Conservation (phyloP, 306 rosid species). For the Trichosanthes cucumerina region DNA sequence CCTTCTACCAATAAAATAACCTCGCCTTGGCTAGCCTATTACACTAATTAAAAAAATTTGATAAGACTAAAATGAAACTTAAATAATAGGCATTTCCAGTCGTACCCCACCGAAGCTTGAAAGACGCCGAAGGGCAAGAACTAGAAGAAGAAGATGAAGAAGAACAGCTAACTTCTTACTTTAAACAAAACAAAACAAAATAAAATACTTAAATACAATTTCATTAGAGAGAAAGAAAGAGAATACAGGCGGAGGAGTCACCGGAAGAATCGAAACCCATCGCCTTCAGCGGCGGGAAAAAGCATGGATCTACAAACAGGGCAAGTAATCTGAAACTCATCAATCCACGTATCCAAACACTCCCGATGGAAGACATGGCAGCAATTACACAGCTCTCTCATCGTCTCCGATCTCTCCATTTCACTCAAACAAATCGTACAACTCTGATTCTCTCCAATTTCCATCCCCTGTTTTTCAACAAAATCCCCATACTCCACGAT, state of each 20-base stretch:
- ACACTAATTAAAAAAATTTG: no score
- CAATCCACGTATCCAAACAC: conserved; percentile 25
- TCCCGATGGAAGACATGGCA: conserved; percentile 23
- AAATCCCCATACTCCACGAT: not conserved
- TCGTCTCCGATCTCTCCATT: conserved; percentile 19
- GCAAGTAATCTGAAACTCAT: conserved; percentile 19
- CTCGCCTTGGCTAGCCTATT: no score
- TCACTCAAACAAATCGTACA: conserved; percentile 21
- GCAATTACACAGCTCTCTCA: conserved; percentile 16
- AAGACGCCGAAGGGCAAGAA: no score
- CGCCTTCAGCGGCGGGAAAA: not conserved
- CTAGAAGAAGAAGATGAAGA: no score
- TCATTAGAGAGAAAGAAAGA: not conserved
- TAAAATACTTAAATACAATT: not conserved
- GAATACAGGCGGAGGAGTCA: not conserved
- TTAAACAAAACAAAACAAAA: no score
- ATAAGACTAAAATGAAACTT: no score
- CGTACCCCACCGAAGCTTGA: no score
- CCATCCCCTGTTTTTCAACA: not conserved
- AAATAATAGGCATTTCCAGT: no score
- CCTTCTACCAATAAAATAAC: no score
- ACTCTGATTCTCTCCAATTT: not conserved
- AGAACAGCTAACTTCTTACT: no score
- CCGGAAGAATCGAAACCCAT: not conserved
- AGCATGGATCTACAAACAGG: conserved; percentile 28